These are phyloP conservation scores for Pseudomassariella vexata DNA, from an alignment of 2,329 filamentous ascomycete genomes.

Conservation along the genomic window DNA sequence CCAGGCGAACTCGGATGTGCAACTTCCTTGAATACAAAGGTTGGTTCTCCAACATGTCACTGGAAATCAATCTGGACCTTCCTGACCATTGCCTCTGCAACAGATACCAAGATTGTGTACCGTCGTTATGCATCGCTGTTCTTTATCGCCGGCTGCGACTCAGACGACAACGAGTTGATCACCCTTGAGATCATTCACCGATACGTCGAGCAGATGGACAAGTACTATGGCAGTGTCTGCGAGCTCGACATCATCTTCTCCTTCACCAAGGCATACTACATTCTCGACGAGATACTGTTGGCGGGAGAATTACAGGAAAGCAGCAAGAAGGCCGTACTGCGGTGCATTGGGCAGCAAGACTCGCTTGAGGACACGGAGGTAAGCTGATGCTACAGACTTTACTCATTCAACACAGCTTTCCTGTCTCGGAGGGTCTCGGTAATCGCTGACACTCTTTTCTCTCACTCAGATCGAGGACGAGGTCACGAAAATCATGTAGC, in stretches of 20 bases:
- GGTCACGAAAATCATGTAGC: conserved; percentile 83
- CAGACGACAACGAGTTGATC: conserved; percentile 97
- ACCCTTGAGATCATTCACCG: conserved; percentile 98
- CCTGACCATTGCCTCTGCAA: conserved; percentile 14
- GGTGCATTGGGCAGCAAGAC: conserved; percentile 95
- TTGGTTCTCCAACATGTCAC: too few relatives aligned
- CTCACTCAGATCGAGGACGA: conserved; percentile 74
- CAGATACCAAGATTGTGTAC: conserved; percentile 98
- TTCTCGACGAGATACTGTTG: conserved; percentile 90
- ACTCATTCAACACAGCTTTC: neutral
- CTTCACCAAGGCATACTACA: conserved; percentile 99
- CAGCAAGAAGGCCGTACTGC: conserved; percentile 97
- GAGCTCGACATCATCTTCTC: conserved; percentile 99
- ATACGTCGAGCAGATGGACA: conserved; percentile 99
- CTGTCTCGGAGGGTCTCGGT: conserved; percentile 14
- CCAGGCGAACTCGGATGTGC: conserved; percentile 96
- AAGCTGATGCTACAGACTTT: conserved; percentile 36
- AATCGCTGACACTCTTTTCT: conserved; percentile 6
- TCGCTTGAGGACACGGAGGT: conserved; percentile 99
- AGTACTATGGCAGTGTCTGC: conserved; percentile 99
- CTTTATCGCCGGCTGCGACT: conserved; percentile 96
- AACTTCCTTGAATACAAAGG: conserved; percentile 99
- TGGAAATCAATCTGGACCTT: too few relatives aligned
- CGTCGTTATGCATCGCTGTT: conserved; percentile 97
- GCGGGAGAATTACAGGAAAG: conserved; percentile 98